Percentiles rank a stretch among this genome's conserved stretches.
These are phyloP conservation scores for Quercus variabilis DNA, from an alignment of 306 rosid genomes.

Conservation along the genomic window DNA sequence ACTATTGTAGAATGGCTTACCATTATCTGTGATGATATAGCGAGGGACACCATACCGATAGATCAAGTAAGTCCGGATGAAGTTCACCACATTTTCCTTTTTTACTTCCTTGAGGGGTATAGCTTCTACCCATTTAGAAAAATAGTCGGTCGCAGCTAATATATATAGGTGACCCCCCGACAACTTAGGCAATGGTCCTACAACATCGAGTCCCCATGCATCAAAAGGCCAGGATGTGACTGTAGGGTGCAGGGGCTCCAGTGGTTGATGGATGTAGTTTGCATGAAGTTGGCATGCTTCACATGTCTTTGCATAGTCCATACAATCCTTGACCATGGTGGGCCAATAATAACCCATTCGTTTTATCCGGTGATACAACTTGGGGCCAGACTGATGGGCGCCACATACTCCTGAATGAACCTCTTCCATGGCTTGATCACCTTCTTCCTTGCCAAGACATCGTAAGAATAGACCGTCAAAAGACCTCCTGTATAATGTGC, in stretches of 20 bases:
- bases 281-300: neutral
- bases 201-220: neutral
- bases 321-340: too few relatives aligned
- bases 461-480: neutral
- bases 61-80: neutral
- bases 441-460: too few relatives aligned
- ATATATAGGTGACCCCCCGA: neutral
- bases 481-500: neutral
- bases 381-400: fast-evolving
- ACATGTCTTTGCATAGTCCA: too few relatives aligned
- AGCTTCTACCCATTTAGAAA: neutral
- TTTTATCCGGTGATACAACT: too few relatives aligned
- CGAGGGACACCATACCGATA: neutral
- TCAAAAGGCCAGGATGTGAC: neutral
- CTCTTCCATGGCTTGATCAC: too few relatives aligned
- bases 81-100: neutral
- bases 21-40: neutral
- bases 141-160: neutral
- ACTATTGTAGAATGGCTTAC: neutral
- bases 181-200: neutral
- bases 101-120: neutral
- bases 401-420: too few relatives aligned
- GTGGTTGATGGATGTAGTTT: neutral
- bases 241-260: neutral
- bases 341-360: too few relatives aligned